Evolutionary conservation across 176 grass and related monocot species (phyloP), one percentile per base, ranked within the genome.

Genomic region (Olyra latifolia): DNA sequence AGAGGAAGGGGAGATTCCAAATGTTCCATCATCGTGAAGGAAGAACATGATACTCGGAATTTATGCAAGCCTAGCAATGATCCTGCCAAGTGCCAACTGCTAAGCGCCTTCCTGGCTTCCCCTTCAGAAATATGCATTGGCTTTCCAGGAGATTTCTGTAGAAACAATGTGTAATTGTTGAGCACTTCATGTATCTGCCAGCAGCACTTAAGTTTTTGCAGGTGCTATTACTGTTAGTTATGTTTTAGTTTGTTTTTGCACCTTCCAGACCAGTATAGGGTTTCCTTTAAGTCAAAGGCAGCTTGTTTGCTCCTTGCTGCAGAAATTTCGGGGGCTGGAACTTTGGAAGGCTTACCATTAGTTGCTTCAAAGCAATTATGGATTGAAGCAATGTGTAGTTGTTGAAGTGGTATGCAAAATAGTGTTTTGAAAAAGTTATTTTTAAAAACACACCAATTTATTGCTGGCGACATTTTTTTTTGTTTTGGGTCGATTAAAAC

Each of bases 1-100:
- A 23, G 90, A 95, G 86, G 90, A 98, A 68, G 95, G 88, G 28
- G 95, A 98, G 82, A 95, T 98, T 24, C 87, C 89, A 35, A 80
- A 35, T 39, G 11, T 42, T 60, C 76, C 25, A 28, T 20, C 25
- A 0, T 11, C 62, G 4, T 89, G 82, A 89, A 62, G 38, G 32
- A 43, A 68, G 50, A 69, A 68, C 20, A 46, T 48, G 58, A 71
- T 57, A 0, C 79, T n/a, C 3, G 19, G 38, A 52, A 66, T 48
- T 66, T 30, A 8, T n/a, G 2, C 0, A 7, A 29, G 2, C 13
- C 4, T 17, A 70, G 35, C 14, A 47, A 43, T 32, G 49, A 58
- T 24, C 63, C 40, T 59, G 49, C 41, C 9, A 32, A 2, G 17
- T 59, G 40, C 40, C 9, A 32, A 2, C 17, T 59, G 40, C 40